Conservation (phyloP, 768 basidiomycete genomes). For the Hericium erinaceus region DNA sequence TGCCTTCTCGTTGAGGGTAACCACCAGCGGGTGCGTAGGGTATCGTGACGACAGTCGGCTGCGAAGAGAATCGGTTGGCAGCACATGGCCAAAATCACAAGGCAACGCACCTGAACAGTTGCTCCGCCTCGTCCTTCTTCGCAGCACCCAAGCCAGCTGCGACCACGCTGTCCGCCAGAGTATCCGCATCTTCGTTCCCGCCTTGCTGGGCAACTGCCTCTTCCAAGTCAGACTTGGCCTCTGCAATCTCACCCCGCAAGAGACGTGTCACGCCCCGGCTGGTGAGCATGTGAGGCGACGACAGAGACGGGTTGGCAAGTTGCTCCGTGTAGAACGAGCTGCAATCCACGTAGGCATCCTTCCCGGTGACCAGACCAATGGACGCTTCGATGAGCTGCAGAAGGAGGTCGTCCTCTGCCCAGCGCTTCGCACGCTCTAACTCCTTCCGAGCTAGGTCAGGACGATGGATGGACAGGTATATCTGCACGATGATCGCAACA, state of each 20-base stretch:
- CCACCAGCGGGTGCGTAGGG: constrained; percentile 61
- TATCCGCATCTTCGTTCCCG: constrained; percentile 45
- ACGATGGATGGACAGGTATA: constrained; percentile 86
- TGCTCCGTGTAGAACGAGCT: constrained; percentile 75
- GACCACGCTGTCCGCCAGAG: constrained; percentile 59
- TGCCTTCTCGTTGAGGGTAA: constrained; percentile 51
- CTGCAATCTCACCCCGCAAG: constrained; percentile 62
- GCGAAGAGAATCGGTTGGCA: constrained; percentile 6
- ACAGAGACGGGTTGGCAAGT: constrained; percentile 68
- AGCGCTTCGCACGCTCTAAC: constrained; percentile 73
- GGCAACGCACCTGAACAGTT: constrained; percentile 54
- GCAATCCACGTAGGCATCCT: constrained; percentile 50
- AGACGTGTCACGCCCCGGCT: constrained; percentile 75
- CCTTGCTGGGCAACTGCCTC: constrained; percentile 57
- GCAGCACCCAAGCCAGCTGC: constrained; percentile 44
- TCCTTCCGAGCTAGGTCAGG: constrained; percentile 81
- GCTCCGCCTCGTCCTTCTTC: constrained; percentile 56
- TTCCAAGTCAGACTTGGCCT: constrained; percentile 74
- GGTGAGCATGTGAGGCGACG: constrained; percentile 65
- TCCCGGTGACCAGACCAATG: constrained; percentile 66
- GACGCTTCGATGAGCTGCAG: constrained; percentile 85
- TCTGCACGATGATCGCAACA: constrained; percentile 72
- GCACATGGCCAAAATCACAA: constrained; percentile 2
- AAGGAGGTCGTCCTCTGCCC: constrained; percentile 85
- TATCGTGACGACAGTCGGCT: constrained; percentile 41